These are phyloP conservation scores for Rosa rugosa DNA, from an alignment of 306 rosid species.

Conservation along the genomic window DNA sequence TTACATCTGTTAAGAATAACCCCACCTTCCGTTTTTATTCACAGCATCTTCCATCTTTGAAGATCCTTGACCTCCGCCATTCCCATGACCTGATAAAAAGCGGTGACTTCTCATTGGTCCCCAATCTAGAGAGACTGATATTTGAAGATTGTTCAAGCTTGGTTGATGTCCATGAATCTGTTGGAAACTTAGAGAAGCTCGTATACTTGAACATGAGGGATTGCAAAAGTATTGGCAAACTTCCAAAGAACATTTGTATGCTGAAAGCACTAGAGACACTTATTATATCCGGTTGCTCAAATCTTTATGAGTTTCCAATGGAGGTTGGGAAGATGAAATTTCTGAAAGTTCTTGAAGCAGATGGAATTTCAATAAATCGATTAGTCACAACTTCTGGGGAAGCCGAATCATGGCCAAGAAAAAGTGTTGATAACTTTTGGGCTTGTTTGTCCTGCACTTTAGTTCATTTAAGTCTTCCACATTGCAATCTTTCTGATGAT, in stretches of 20 bases:
- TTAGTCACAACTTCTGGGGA: neutral
- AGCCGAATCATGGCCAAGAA: neutral
- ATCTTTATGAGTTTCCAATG: neutral
- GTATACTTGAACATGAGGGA: neutral
- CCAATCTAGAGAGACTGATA: slow-evolving; percentile 5
- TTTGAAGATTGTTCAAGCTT: slow-evolving; percentile 4
- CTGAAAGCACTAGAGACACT: neutral
- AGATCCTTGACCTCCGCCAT: slow-evolving; percentile 17
- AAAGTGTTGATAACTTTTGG: neutral
- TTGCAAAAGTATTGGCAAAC: neutral
- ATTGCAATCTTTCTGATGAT: neutral
- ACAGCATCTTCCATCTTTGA: neutral
- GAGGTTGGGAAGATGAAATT: neutral
- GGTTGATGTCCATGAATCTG: slow-evolving; percentile 6
- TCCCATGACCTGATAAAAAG: neutral
- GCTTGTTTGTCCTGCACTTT: neutral
- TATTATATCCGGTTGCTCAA: slow-evolving; percentile 1
- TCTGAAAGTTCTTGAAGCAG: neutral
- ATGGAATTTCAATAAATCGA: neutral
- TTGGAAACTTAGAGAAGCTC: slow-evolving; percentile 4
- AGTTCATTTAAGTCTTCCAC: neutral
- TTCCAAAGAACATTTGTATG: neutral
- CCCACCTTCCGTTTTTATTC: too few species aligned
- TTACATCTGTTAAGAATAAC: too few species aligned
- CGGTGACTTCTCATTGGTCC: slow-evolving; percentile 4